Conservation (phyloP, 169 alveolate species). For the Amoebophrya sp. region DNA sequence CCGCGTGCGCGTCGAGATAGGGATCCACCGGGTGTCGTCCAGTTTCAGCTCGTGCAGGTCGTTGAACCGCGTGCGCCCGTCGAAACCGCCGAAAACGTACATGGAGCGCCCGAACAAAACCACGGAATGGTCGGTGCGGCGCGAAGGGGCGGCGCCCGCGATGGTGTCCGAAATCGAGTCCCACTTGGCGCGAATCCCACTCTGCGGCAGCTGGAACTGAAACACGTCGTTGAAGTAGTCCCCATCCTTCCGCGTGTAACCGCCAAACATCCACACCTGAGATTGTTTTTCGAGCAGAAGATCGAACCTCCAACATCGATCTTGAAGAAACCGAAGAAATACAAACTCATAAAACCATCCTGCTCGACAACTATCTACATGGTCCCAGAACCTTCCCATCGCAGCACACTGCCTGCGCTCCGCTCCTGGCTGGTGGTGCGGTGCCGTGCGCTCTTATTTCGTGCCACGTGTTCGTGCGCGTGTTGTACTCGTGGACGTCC, state of each 20-base stretch:
- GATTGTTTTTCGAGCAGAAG: not conserved
- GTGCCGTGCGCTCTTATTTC: conserved; percentile 29
- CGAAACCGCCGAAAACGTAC: conserved; percentile 51
- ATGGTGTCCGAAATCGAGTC: conserved; percentile 2
- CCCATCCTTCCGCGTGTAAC: conserved; percentile 66
- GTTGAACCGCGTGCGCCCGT: conserved; percentile 45
- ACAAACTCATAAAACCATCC: too few relatives aligned
- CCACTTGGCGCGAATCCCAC: not conserved
- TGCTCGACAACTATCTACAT: too few relatives aligned
- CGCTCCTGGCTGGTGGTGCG: conserved; percentile 54
- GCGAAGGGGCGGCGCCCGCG: conserved; percentile 28
- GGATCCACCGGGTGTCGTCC: conserved; percentile 3
- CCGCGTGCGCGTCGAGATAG: not conserved
- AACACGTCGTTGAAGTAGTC: conserved; percentile 61
- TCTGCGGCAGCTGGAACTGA: conserved; percentile 18
- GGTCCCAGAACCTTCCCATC: too few relatives aligned
- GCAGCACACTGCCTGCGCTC: conserved; percentile 41
- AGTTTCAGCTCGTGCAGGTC: conserved; percentile 33
- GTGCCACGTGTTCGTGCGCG: conserved; percentile 21
- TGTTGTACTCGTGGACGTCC: conserved; percentile 44
- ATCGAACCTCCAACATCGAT: too few relatives aligned
- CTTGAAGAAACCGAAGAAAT: too few relatives aligned
- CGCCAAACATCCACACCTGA: conserved; percentile 53
- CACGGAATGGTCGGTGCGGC: conserved; percentile 50
- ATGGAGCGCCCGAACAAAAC: conserved; percentile 38